Conservation (phyloP, 2,329 filamentous ascomycete species). For the Stemphylium vesicarium region DNA sequence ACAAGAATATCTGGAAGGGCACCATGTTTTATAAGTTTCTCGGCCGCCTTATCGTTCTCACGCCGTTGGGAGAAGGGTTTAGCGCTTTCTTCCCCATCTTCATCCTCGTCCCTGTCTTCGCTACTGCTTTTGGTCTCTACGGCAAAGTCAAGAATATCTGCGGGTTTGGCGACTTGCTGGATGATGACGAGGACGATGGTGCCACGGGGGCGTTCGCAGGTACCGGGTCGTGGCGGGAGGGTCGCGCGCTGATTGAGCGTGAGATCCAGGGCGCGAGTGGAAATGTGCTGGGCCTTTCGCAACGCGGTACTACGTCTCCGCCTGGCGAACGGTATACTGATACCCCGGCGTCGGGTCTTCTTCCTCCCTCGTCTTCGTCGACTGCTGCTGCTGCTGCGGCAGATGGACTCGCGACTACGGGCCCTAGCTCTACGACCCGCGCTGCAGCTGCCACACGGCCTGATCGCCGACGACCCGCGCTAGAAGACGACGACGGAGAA, state of each 20-base stretch:
- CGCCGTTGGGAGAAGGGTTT: constrained; percentile 80
- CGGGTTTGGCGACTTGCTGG: constrained; percentile 80
- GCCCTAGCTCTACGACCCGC: constrained; percentile 18
- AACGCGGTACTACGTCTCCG: constrained; percentile 19
- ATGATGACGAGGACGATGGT: constrained; percentile 75
- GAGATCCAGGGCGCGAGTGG: constrained; percentile 63
- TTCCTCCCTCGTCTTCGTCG: too few relatives aligned
- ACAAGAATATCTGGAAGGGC: constrained; percentile 71
- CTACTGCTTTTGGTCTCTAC: constrained; percentile 89
- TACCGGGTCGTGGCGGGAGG: constrained; percentile 87
- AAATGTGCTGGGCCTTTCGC: constrained; percentile 40
- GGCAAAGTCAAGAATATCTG: constrained; percentile 76
- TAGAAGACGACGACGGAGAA: constrained; percentile 68
- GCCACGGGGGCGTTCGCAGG: constrained; percentile 68
- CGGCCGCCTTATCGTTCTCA: constrained; percentile 81
- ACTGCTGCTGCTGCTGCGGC: background rate
- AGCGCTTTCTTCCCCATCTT: constrained; percentile 88
- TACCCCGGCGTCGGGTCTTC: constrained; percentile 4
- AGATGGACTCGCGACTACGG: constrained; percentile 4
- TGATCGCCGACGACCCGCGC: constrained; percentile 31
- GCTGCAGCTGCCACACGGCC: background rate
- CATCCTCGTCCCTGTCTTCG: constrained; percentile 82
- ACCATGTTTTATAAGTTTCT: constrained; percentile 90
- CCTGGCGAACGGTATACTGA: constrained; percentile 37
- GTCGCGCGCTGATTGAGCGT: constrained; percentile 85